Evolutionary conservation across 371 early-diverging fungal species (phyloP).

Genomic region (Haplosporangium sp.): DNA sequence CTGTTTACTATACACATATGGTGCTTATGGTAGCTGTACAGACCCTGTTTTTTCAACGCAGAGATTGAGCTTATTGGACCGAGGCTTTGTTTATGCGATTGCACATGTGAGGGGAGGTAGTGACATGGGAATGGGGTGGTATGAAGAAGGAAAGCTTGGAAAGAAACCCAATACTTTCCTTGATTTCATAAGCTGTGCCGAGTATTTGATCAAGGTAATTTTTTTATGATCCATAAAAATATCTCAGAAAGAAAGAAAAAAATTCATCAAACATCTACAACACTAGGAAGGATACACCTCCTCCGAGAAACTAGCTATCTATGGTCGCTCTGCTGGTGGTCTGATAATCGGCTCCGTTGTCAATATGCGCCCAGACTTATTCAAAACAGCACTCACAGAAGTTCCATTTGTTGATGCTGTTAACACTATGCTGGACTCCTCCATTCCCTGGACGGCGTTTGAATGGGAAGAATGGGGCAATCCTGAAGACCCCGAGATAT

Average conservation of each 20-base stretch:
- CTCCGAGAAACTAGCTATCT: constrained; percentile 62
- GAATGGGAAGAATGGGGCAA: constrained; percentile 70
- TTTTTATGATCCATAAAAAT: too few relatives aligned
- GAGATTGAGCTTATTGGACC: constrained; percentile 64
- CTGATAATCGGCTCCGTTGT: constrained; percentile 67
- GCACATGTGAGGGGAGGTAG: constrained; percentile 74
- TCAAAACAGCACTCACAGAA: constrained; percentile 66
- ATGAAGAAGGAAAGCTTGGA: constrained; percentile 69
- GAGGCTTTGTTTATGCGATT: constrained; percentile 74
- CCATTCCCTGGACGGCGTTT: constrained; percentile 66
- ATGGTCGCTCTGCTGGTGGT: constrained; percentile 73
- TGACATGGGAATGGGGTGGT: constrained; percentile 71
- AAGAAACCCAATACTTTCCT: constrained; percentile 72
- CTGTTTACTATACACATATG: constrained; percentile 66
- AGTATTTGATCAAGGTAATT: constrained; percentile 60
- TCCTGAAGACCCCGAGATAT: constrained; percentile 58
- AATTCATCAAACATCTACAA: neutral
- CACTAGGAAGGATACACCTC: constrained; percentile 64
- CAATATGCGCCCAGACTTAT: constrained; percentile 70
- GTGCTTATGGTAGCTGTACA: constrained; percentile 66
- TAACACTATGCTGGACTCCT: constrained; percentile 67
- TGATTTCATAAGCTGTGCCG: constrained; percentile 66
- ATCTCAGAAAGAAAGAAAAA: neutral
- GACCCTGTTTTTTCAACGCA: constrained; percentile 65
- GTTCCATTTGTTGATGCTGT: constrained; percentile 68